phyloP scores from a whole-genome alignment of 2,329 filamentous ascomycete genomes.

The Cladosporium velox region DNA sequence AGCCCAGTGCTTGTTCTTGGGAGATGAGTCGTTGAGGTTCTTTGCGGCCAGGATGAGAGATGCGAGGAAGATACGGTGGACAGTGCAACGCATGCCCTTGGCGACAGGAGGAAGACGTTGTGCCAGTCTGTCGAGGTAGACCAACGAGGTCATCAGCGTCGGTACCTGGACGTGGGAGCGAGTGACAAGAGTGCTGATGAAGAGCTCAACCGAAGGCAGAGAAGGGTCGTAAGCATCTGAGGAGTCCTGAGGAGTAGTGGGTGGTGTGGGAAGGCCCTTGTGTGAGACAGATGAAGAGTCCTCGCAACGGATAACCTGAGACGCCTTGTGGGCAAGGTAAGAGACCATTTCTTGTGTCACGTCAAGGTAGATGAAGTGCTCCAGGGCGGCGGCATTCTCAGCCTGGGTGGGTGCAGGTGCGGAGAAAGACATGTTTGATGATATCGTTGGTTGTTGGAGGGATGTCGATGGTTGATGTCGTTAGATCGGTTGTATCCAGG shows the following conservation, averaged over 20 bases:
- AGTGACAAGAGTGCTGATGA: conserved; percentile 88
- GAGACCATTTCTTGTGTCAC: conserved; percentile 76
- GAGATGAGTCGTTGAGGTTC: conserved; percentile 97
- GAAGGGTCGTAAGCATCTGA: conserved; percentile 52
- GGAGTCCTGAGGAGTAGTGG: conserved; percentile 56
- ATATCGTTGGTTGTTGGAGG: conserved; percentile 15
- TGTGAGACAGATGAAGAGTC: conserved; percentile 41
- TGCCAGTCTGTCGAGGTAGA: conserved; percentile 86
- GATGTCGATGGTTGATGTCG: conserved; percentile 19
- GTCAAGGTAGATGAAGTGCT: conserved; percentile 76
- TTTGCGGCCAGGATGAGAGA: conserved; percentile 85
- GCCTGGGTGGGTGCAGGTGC: conserved; percentile 38
- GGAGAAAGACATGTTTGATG: conserved; percentile 47
- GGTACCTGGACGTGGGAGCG: conserved; percentile 96
- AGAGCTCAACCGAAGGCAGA: conserved; percentile 80
- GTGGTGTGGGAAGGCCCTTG: conserved; percentile 59
- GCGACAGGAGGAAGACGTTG: conserved; percentile 87
- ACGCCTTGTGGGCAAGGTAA: conserved; percentile 73
- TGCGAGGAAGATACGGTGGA: conserved; percentile 95
- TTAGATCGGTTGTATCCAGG: conserved; percentile 11
- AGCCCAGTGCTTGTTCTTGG: conserved; percentile 99
- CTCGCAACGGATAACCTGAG: conserved; percentile 80
- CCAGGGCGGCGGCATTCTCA: conserved; percentile 72
- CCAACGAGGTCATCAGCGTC: conserved; percentile 93
- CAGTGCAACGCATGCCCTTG: conserved; percentile 93